A percentile compares a stretch with the other conserved stretches of the same genome.
These are phyloP conservation scores for Begonia masoniana DNA, from an alignment of 306 rosid genomes.

Conservation along the genomic window DNA sequence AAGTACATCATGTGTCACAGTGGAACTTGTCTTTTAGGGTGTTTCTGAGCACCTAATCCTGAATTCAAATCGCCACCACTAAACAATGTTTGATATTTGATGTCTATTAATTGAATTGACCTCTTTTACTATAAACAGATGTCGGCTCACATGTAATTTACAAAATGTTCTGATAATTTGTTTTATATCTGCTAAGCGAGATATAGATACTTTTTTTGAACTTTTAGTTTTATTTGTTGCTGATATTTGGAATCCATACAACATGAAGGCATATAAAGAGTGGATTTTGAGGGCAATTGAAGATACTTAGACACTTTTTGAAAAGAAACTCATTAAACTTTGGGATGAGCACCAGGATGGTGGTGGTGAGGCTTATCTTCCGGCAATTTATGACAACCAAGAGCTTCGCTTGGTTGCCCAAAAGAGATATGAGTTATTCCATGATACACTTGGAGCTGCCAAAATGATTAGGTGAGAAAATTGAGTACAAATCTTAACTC, in stretches of 20 bases:
- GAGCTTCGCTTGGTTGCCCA: slow-evolving; percentile 49
- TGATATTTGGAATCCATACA: not conserved
- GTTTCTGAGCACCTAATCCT: too few relatives aligned
- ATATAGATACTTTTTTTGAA: not conserved
- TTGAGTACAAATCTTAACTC: not conserved
- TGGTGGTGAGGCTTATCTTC: slow-evolving; percentile 79
- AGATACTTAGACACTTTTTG: slow-evolving; percentile 72
- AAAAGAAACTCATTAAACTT: slow-evolving; percentile 44
- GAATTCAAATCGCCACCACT: too few relatives aligned
- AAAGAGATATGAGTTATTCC: slow-evolving; percentile 55
- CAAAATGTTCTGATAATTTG: too few relatives aligned
- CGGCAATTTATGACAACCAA: slow-evolving; percentile 53
- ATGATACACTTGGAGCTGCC: slow-evolving; percentile 78
- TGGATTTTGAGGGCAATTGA: slow-evolving; percentile 75
- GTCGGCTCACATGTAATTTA: too few relatives aligned
- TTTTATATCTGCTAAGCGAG: not conserved
- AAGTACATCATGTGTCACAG: too few relatives aligned
- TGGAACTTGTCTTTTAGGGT: too few relatives aligned
- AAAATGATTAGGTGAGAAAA: slow-evolving; percentile 72
- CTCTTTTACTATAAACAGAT: too few relatives aligned
- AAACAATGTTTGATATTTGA: too few relatives aligned
- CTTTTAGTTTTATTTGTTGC: not conserved
- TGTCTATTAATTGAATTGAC: too few relatives aligned
- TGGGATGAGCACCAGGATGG: slow-evolving; percentile 71
- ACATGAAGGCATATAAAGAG: slow-evolving; percentile 53